A percentile compares a stretch with the other conserved stretches of the same genome.
Conservation (phyloP, 2,329 filamentous ascomycete species). For the Pyricularia sp. region DNA sequence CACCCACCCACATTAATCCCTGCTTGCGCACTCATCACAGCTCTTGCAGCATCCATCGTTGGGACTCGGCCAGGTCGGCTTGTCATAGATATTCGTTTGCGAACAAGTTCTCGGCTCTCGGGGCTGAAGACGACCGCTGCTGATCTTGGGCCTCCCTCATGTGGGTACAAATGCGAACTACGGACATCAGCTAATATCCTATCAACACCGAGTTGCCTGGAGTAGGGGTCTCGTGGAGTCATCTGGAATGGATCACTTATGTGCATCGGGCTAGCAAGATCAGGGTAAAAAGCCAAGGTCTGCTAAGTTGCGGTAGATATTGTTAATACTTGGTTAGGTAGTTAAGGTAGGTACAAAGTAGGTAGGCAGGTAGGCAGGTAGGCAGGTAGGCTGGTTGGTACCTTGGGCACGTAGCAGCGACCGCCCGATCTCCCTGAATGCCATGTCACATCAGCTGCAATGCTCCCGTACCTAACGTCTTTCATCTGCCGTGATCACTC, state of each 20-base stretch:
- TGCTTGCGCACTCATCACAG: neutral
- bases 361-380: too few species aligned
- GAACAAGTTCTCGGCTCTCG: neutral
- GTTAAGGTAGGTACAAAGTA: too few species aligned
- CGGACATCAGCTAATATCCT: neutral
- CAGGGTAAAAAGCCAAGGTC: too few species aligned
- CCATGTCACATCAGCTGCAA: neutral
- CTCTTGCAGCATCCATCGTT: neutral
- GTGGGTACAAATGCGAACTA: neutral
- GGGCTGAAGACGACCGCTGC: neutral
- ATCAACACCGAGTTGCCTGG: neutral
- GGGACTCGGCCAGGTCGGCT: neutral
- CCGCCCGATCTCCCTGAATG: neutral
- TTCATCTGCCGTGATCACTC: neutral
- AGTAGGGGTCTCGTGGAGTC: neutral
- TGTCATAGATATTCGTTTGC: neutral
- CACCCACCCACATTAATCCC: neutral
- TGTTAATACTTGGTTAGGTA: too few species aligned
- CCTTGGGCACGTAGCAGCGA: neutral
- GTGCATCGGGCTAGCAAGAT: too few species aligned
- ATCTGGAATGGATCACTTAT: too few species aligned
- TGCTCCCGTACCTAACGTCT: neutral
- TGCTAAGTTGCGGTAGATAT: too few species aligned
- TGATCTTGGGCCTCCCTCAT: neutral
- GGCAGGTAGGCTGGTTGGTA: too few species aligned